Base-by-base conservation (phyloP, 2,329 filamentous ascomycete genomes). In the Fusarium begoniae region DNA sequence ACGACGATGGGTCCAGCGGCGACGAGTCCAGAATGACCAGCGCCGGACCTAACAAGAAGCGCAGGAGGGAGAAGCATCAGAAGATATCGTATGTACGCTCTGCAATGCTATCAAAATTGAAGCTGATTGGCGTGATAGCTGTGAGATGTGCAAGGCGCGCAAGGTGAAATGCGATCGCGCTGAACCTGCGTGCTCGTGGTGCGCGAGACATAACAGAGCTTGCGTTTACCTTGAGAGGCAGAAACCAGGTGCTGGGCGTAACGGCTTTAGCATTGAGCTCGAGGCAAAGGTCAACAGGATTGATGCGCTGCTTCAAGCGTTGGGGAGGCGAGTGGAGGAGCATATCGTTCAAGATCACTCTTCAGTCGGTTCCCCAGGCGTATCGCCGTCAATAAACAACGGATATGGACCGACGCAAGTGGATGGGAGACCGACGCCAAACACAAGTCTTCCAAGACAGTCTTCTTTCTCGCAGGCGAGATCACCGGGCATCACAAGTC, bases 141-240 rank as follows among this genome's bases (percentile, higher is more conserved):
- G 84, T 74, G 84, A 85, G 75, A 79, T 84, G 53, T 85, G 84
- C 80, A 85, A 85, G 76, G 82, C 83, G 32, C 81, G 84, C 51
- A 85, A 85, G 75, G 84, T 85, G 32, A 85, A 85, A 72, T 85
- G 84, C 76, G 87, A 90, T 77, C 86, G 88, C 63, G 83, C 84
- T 40, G 87, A 89, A 75, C 88, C 88, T 5, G 87, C 87, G n/a
- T 93, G 91, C 81, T 91, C 91, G 28, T 93, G 91, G 91, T 94
- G 91, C 80, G 83, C 89, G 56, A 89, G 91, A 57, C 92, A 93
- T 80, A 87, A 88, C 66, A 89, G 92, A 72, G 76, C 86, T 47
- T 93, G 91, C 79, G 89, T 92, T 79, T 93, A 93, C 79, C 90
- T 89, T 69, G 91, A 92, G 77, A 86, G 91, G 47, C 92, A 93